These are phyloP conservation scores for Neopestalotiopsis sp. DNA, from an alignment of 2,329 filamentous ascomycete genomes.

Conservation along the genomic window DNA sequence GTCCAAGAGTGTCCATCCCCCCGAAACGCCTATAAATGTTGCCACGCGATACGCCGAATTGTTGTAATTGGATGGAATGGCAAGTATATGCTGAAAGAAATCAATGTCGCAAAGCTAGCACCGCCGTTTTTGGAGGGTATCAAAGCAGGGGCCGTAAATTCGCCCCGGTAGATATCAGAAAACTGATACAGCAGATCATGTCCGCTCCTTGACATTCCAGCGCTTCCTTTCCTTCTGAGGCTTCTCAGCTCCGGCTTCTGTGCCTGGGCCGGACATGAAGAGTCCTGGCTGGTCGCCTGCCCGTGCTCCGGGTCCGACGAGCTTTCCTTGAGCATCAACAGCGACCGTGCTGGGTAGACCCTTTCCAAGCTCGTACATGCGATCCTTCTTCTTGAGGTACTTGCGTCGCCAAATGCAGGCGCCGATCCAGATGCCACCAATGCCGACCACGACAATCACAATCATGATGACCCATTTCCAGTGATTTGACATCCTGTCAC, in stretches of 20 bases:
- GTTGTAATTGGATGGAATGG: neutral
- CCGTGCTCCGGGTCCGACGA: constrained; percentile 32
- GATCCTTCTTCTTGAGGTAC: constrained; percentile 73
- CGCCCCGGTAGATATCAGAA: neutral
- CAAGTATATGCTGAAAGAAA: constrained; percentile 8
- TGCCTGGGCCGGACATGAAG: constrained; percentile 41
- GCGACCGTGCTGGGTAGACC: constrained; percentile 43
- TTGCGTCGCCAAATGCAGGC: constrained; percentile 75
- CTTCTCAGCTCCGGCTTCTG: constrained; percentile 41
- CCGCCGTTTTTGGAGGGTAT: neutral
- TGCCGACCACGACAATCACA: constrained; percentile 73
- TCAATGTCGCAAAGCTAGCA: neutral
- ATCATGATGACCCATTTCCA: constrained; percentile 85
- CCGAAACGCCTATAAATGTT: constrained; percentile 6
- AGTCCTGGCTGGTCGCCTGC: constrained; percentile 38
- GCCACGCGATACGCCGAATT: neutral
- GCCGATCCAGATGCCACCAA: constrained; percentile 68
- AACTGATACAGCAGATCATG: constrained; percentile 34
- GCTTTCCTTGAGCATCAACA: constrained; percentile 36
- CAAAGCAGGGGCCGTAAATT: neutral
- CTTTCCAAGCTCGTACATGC: constrained; percentile 54
- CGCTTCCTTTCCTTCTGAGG: constrained; percentile 50
- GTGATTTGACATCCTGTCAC: constrained; percentile 67
- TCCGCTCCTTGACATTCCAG: constrained; percentile 50
- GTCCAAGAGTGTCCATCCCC: neutral